These are phyloP conservation scores for Didymella pinodella DNA, from an alignment of 2,329 filamentous ascomycete species.

Conservation along the genomic window DNA sequence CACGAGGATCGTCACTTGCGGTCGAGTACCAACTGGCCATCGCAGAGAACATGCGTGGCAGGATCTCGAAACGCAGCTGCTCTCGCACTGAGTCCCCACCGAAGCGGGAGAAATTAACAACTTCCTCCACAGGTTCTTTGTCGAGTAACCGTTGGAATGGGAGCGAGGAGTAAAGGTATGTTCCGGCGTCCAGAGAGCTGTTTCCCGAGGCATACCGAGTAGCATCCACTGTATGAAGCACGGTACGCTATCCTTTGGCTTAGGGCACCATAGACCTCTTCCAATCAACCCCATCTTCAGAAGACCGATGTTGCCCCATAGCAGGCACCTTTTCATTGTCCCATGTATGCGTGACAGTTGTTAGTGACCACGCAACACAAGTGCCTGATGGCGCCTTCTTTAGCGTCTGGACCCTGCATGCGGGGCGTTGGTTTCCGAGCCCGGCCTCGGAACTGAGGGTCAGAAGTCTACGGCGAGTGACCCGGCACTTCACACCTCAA, in stretches of 20 bases:
- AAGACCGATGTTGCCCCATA: neutral
- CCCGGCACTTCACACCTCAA: constrained; percentile 11
- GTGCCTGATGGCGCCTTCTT: constrained; percentile 14
- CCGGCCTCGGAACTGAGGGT: constrained; percentile 13
- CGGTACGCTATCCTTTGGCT: neutral
- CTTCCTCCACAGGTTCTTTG: neutral
- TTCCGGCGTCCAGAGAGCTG: constrained; percentile 4
- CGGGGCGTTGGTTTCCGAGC: constrained; percentile 6
- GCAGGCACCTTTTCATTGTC: neutral
- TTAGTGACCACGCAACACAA: constrained; percentile 5
- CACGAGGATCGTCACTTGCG: neutral
- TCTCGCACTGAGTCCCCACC: constrained; percentile 7
- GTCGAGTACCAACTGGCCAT: neutral
- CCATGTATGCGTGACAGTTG: constrained; percentile 2
- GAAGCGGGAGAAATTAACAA: constrained; percentile 4
- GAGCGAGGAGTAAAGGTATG: neutral
- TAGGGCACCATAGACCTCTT: neutral
- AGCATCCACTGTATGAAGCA: neutral
- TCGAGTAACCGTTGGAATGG: neutral
- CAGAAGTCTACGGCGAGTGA: constrained; percentile 8
- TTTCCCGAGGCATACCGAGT: constrained; percentile 3
- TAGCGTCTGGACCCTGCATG: constrained; percentile 14
- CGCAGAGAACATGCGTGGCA: neutral
- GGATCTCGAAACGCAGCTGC: constrained; percentile 8
- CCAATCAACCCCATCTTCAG: neutral